Percentiles rank a stretch among this genome's conserved stretches.
Evolutionary conservation across 176 grass and related monocot genomes (phyloP).

Genomic region (Rhynchospora pubera): DNA sequence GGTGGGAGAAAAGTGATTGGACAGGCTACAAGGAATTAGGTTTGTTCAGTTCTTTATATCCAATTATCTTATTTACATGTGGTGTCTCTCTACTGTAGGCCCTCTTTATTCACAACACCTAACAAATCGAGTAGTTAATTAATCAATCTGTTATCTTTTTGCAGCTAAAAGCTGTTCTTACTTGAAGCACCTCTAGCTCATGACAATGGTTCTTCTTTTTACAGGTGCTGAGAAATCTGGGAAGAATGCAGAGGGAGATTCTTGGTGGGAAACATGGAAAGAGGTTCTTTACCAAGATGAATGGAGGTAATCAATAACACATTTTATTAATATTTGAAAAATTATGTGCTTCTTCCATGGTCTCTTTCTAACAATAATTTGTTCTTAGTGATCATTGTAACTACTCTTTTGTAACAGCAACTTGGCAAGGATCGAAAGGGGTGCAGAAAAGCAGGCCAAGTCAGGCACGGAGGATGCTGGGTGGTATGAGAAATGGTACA

Average conservation of each 20-base stretch:
- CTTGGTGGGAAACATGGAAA: slow-evolving; percentile 99
- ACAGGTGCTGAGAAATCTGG: slow-evolving; percentile 90
- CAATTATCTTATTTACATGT: slow-evolving; percentile 8
- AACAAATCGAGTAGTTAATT: neutral
- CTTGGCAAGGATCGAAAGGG: slow-evolving; percentile 91
- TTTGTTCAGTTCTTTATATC: slow-evolving; percentile 29
- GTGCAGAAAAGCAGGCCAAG: slow-evolving; percentile 95
- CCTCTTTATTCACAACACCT: neutral
- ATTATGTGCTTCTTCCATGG: neutral
- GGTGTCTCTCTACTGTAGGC: neutral
- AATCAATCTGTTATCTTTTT: neutral
- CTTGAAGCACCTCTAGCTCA: neutral
- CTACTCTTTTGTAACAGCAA: slow-evolving; percentile 39
- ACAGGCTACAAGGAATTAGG: slow-evolving; percentile 98
- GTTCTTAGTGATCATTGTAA: neutral
- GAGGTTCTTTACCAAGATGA: slow-evolving; percentile 98
- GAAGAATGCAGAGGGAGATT: slow-evolving; percentile 70
- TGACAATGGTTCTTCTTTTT: neutral
- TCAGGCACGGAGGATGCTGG: slow-evolving; percentile 80
- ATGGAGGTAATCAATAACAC: slow-evolving; percentile 60
- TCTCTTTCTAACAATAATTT: neutral
- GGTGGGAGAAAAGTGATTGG: slow-evolving; percentile 99
- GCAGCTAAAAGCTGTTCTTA: neutral
- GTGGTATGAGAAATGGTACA: slow-evolving; percentile 99
- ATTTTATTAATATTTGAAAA: neutral